Evolutionary conservation across 257 asterid genomes (phyloP).

Genomic region (Fraxinus quadrangulata): DNA sequence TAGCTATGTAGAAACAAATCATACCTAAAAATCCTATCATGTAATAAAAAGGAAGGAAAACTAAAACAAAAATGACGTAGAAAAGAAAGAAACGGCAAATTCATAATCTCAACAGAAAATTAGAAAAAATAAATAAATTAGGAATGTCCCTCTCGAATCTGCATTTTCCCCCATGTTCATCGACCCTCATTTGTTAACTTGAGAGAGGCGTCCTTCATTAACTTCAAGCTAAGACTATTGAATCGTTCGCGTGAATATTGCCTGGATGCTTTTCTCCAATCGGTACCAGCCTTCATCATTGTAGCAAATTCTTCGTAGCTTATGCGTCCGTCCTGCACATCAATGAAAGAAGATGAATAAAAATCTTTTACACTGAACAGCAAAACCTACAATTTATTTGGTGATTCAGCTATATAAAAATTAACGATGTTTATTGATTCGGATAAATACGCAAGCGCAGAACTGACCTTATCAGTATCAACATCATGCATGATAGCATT

Average conservation of each 20-base stretch:
- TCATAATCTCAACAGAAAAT: conserved; percentile 8
- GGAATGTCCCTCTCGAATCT: neutral
- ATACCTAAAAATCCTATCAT: conserved; percentile 20
- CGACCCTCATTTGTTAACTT: conserved; percentile 33
- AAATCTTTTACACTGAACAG: neutral
- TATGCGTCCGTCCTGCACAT: conserved; percentile 46
- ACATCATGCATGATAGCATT: conserved; percentile 62
- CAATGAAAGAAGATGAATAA: neutral
- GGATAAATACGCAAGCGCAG: neutral
- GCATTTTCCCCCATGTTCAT: neutral
- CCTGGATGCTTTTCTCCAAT: conserved; percentile 55
- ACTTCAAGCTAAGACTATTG: conserved; percentile 50
- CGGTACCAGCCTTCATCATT: conserved; percentile 56
- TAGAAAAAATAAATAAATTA: conserved; percentile 2
- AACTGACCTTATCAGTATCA: conserved; percentile 59
- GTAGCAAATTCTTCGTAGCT: conserved; percentile 45
- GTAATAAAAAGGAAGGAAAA: neutral
- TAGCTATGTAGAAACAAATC: neutral
- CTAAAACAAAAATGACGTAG: neutral
- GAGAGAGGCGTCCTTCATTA: conserved; percentile 41
- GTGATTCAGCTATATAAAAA: neutral
- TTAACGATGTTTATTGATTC: neutral
- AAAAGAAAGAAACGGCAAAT: conserved; percentile 10
- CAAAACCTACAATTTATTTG: neutral
- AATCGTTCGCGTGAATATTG: conserved; percentile 49